Percentiles rank a stretch among this genome's conserved stretches.
These are phyloP conservation scores for Ceratocystis diversiconidia DNA, from an alignment of 2,329 filamentous ascomycete species.

Conservation along the genomic window DNA sequence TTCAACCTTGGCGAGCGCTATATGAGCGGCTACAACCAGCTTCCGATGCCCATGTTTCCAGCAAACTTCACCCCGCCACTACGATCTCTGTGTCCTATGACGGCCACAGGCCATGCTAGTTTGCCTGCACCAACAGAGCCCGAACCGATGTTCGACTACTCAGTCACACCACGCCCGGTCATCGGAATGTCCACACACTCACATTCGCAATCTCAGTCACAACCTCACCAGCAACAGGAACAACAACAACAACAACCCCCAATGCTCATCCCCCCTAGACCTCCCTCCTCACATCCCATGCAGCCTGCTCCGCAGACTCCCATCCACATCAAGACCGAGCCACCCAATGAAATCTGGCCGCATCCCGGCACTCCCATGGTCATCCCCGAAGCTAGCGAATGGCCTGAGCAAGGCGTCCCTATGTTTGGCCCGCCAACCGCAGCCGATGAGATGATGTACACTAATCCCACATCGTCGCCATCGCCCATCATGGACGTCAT, in stretches of 20 bases:
- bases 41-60: constrained; percentile 21
- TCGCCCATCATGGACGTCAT: constrained; percentile 14
- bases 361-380: constrained; percentile 31
- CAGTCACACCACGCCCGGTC: constrained; percentile 1
- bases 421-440: constrained; percentile 18
- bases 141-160: constrained; percentile 12
- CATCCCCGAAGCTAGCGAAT: constrained; percentile 28
- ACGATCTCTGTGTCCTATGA: constrained; percentile 19
- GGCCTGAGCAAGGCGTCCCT: constrained; percentile 25
- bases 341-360: constrained; percentile 23
- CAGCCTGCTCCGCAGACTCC: constrained; percentile 7
- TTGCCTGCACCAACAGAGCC: constrained; percentile 9
- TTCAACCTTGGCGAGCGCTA: constrained; percentile 30
- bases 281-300: constrained; percentile 16
- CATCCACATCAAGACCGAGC: constrained; percentile 12
- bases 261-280: constrained; percentile 10
- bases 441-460: constrained; percentile 15
- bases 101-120: constrained; percentile 14
- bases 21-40: constrained; percentile 25
- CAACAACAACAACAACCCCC: constrained; percentile 13
- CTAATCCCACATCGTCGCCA: constrained; percentile 1
- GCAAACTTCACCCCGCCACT: constrained; percentile 19
- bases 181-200: constrained; percentile 3
- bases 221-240: constrained; percentile 8
- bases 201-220: neutral